A percentile compares a stretch with the other conserved stretches of the same genome.
Conservation (phyloP, 2,329 filamentous ascomycete species). For the Phaeoacremonium minimum region DNA sequence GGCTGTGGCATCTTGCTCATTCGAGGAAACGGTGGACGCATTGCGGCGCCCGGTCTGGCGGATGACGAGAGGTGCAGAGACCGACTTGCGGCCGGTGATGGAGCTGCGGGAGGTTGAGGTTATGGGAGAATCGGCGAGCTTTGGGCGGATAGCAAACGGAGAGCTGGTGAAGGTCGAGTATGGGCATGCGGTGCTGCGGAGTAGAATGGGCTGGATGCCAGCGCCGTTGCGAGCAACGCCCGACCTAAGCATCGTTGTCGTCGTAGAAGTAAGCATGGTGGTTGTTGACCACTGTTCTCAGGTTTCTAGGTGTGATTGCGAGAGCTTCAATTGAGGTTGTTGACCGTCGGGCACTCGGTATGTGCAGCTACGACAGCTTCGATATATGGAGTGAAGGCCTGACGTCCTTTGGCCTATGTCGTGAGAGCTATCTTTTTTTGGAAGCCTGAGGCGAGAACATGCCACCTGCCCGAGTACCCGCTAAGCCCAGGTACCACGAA, state of each 20-base stretch:
- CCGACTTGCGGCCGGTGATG: conserved; percentile 13
- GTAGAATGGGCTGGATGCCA: conserved; percentile 17
- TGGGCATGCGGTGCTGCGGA: conserved; percentile 21
- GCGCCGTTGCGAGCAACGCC: conserved; percentile 20
- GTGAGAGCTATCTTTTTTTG: too few relatives aligned
- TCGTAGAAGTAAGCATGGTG: conserved; percentile 22
- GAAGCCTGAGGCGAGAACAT: too few relatives aligned
- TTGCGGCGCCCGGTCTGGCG: conserved; percentile 14
- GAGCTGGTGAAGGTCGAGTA: conserved; percentile 19
- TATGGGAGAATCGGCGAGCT: conserved; percentile 12
- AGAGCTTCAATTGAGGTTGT: too few relatives aligned
- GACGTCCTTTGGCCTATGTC: too few relatives aligned
- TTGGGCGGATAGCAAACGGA: conserved; percentile 12
- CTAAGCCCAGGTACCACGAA: too few relatives aligned
- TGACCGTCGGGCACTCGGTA: too few relatives aligned
- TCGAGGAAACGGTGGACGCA: conserved; percentile 12
- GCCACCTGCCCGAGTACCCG: too few relatives aligned
- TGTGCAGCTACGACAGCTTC: too few relatives aligned
- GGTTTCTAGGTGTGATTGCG: too few relatives aligned
- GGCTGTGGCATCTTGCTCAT: conserved; percentile 10
- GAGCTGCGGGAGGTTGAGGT: conserved; percentile 11
- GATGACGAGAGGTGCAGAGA: conserved; percentile 11
- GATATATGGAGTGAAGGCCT: too few relatives aligned
- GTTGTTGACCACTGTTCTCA: too few relatives aligned
- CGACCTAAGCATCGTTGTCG: conserved; percentile 23